Conservation (phyloP, 2,329 filamentous ascomycete species). For the Paraphoma chrysanthemicola region DNA sequence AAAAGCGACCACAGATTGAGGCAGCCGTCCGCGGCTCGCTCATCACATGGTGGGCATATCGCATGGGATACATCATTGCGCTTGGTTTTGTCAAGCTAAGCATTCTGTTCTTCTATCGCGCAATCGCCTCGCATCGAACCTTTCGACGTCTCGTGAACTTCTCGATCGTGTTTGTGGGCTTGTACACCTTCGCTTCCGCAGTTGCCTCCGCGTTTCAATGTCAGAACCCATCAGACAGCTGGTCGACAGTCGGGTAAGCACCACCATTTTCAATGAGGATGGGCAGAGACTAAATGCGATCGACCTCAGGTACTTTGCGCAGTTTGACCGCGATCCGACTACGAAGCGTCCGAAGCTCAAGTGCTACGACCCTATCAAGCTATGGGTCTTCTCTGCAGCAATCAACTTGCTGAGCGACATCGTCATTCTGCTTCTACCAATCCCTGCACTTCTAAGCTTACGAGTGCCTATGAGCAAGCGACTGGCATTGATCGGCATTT, state of each 20-base stretch:
- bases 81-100: constrained; percentile 43
- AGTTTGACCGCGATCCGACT: constrained; percentile 34
- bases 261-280: background rate
- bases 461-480: constrained; percentile 59
- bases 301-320: constrained; percentile 22
- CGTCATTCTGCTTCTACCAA: constrained; percentile 53
- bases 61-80: constrained; percentile 36
- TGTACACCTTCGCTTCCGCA: constrained; percentile 37
- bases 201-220: constrained; percentile 44
- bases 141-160: constrained; percentile 39
- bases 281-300: too few relatives aligned
- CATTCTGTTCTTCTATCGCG: constrained; percentile 44
- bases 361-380: constrained; percentile 41
- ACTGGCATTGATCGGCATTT: constrained; percentile 55
- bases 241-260: constrained; percentile 4
- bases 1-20: constrained; percentile 35
- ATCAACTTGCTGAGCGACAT: constrained; percentile 53
- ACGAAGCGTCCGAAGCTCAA: constrained; percentile 25
- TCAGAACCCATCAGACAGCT: constrained; percentile 37
- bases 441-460: constrained; percentile 55
- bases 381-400: constrained; percentile 47
- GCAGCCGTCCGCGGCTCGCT: constrained; percentile 33
- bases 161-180: constrained; percentile 37
- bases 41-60: constrained; percentile 45
- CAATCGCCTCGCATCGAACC: constrained; percentile 41